Conservation (phyloP, 2,329 filamentous ascomycete genomes). For the Calonectria leucothoes region DNA sequence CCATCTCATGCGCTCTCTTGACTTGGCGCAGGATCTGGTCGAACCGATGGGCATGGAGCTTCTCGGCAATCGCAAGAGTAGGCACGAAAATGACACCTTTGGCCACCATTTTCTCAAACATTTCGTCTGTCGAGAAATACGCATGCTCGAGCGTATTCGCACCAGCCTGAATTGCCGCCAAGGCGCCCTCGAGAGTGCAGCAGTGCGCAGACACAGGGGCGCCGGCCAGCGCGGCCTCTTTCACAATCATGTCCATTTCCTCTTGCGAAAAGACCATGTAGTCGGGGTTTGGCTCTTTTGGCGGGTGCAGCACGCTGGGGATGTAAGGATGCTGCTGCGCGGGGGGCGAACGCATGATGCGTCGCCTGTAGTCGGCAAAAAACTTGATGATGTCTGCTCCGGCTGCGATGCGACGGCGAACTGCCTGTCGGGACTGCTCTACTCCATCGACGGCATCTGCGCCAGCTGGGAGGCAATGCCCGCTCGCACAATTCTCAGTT, state of each 20-base stretch:
- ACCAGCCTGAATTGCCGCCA: slow-evolving; percentile 1
- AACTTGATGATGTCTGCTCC: slow-evolving; percentile 65
- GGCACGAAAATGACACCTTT: slow-evolving; percentile 63
- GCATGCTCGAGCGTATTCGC: slow-evolving; percentile 60
- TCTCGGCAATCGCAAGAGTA: slow-evolving; percentile 56
- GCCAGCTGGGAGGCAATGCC: slow-evolving; percentile 7
- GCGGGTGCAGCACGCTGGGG: slow-evolving; percentile 42
- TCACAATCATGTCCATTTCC: slow-evolving; percentile 62
- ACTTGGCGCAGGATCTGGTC: slow-evolving; percentile 50
- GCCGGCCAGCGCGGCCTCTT: slow-evolving; percentile 55
- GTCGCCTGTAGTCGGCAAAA: slow-evolving; percentile 61
- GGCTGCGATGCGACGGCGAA: slow-evolving; percentile 58
- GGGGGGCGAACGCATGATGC: slow-evolving; percentile 55
- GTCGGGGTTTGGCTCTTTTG: slow-evolving; percentile 51
- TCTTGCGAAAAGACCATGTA: slow-evolving; percentile 58
- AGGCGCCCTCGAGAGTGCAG: not conserved
- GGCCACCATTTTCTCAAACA: slow-evolving; percentile 56
- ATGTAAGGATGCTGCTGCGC: slow-evolving; percentile 27
- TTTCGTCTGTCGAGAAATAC: slow-evolving; percentile 50
- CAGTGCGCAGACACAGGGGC: not conserved
- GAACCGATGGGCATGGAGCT: slow-evolving; percentile 46
- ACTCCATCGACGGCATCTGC: slow-evolving; percentile 1
- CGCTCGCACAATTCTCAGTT: slow-evolving; percentile 53
- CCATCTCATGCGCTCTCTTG: slow-evolving; percentile 57
- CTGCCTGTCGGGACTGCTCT: slow-evolving; percentile 49